Percentiles rank a stretch among this genome's conserved stretches.
Conservation (phyloP, 2,329 filamentous ascomycete species). For the Monilinia fructicola region DNA sequence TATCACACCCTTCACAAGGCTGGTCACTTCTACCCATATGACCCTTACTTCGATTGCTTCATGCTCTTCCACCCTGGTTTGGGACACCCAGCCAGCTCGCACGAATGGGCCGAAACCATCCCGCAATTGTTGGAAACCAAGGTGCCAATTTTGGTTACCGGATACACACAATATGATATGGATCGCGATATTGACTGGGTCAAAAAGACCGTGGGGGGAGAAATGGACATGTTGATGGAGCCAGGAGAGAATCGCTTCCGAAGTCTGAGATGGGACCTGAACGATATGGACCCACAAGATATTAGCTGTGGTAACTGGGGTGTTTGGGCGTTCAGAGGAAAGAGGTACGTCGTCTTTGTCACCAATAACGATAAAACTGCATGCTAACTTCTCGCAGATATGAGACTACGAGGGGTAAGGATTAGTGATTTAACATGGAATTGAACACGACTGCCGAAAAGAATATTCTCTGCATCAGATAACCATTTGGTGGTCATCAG, state of each 20-base stretch:
- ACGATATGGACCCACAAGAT: conserved; percentile 92
- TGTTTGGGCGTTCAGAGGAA: conserved; percentile 94
- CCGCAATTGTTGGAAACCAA: conserved; percentile 93
- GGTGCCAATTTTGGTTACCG: conserved; percentile 88
- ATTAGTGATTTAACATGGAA: conserved; percentile 18
- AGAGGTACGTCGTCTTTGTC: conserved; percentile 63
- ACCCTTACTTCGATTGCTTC: conserved; percentile 98
- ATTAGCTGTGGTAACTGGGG: conserved; percentile 97
- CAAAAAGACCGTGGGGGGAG: conserved; percentile 76
- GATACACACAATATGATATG: conserved; percentile 95
- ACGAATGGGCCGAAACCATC: conserved; percentile 91
- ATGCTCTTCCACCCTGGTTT: conserved; percentile 95
- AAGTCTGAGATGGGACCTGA: conserved; percentile 94
- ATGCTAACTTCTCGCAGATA: conserved; percentile 36
- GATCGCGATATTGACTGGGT: conserved; percentile 90
- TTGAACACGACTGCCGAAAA: neutral
- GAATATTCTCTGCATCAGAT: neutral
- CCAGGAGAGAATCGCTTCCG: conserved; percentile 93
- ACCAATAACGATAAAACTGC: neutral
- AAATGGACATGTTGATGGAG: conserved; percentile 88
- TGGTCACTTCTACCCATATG: conserved; percentile 87
- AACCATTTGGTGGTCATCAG: neutral
- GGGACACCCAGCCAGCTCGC: conserved; percentile 86
- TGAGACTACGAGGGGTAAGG: conserved; percentile 38
- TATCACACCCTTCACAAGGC: conserved; percentile 95